Evolutionary conservation across 2,329 filamentous ascomycete genomes (phyloP).

Genomic region (Claviceps pusilla): DNA sequence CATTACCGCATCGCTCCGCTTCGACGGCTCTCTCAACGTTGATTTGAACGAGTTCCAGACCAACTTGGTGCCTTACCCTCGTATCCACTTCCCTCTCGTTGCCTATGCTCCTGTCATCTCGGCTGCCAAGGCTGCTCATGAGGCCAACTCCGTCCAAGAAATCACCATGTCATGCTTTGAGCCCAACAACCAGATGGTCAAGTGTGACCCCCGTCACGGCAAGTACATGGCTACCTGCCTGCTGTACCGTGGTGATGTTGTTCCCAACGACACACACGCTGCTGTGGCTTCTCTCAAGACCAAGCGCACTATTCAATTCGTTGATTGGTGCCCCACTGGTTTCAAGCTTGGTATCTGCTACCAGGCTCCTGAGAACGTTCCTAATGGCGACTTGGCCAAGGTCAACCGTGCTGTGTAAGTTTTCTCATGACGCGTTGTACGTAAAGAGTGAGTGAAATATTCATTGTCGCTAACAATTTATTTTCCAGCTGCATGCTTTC

Average conservation of each 20-base stretch:
- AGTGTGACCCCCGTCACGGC: constrained; percentile 94
- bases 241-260: constrained; percentile 95
- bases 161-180: constrained; percentile 99
- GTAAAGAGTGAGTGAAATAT: neutral
- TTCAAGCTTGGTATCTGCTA: constrained; percentile 99
- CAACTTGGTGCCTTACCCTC: constrained; percentile 95
- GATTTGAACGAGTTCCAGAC: constrained; percentile 99
- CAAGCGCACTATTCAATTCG: constrained; percentile 97
- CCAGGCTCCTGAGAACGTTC: constrained; percentile 90
- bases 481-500: constrained; percentile 76
- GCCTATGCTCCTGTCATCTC: constrained; percentile 92
- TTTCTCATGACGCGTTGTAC: neutral
- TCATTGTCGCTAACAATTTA: constrained; percentile 11
- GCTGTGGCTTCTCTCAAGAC: constrained; percentile 96
- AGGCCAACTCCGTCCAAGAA: constrained; percentile 95
- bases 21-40: constrained; percentile 97
- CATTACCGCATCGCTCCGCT: constrained; percentile 94
- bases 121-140: constrained; percentile 87
- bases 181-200: constrained; percentile 99
- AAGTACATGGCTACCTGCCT: constrained; percentile 99
- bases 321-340: constrained; percentile 99
- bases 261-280: constrained; percentile 84
- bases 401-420: constrained; percentile 95
- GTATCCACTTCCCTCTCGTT: constrained; percentile 98
- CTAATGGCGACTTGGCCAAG: constrained; percentile 93